Conservation (phyloP, 2,329 filamentous ascomycete genomes). For the Cladophialophora bantiana region DNA sequence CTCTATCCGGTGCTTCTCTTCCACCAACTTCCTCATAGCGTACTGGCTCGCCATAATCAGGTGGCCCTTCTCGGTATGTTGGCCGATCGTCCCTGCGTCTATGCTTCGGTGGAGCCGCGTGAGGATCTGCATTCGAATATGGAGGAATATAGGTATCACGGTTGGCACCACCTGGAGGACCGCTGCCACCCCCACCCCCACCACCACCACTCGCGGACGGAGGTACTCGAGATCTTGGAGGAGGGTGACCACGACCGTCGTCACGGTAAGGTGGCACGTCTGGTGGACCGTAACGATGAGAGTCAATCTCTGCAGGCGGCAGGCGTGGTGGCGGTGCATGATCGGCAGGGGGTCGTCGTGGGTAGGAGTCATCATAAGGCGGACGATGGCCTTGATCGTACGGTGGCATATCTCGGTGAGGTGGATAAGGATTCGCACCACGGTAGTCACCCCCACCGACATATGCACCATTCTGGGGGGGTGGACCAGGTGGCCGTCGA, state of each 20-base stretch:
- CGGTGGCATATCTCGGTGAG: slow-evolving; percentile 33
- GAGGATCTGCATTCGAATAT: slow-evolving; percentile 40
- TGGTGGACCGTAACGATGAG: slow-evolving; percentile 30
- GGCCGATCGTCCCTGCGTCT: slow-evolving; percentile 30
- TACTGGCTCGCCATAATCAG: slow-evolving; percentile 31
- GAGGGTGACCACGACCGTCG: slow-evolving; percentile 36
- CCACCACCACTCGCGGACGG: slow-evolving; percentile 4
- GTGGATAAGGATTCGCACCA: slow-evolving; percentile 18
- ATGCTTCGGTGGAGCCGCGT: slow-evolving; percentile 18
- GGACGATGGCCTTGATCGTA: slow-evolving; percentile 35
- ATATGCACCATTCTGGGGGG: slow-evolving; percentile 34
- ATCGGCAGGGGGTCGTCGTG: slow-evolving; percentile 33
- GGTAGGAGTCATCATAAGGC: slow-evolving; percentile 36
- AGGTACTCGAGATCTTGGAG: slow-evolving; percentile 29
- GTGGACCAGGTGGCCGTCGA: slow-evolving; percentile 23
- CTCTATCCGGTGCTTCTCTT: slow-evolving; percentile 19
- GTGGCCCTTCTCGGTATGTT: slow-evolving; percentile 26
- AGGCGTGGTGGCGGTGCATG: slow-evolving; percentile 35
- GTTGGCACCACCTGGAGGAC: slow-evolving; percentile 17
- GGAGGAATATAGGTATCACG: slow-evolving; percentile 41
- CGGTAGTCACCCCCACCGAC: slow-evolving; percentile 32
- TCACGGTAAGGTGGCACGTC: slow-evolving; percentile 36
- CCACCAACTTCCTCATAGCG: slow-evolving; percentile 29
- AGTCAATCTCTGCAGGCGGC: slow-evolving; percentile 31
- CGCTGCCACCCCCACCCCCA: slow-evolving; percentile 3